Conservation (phyloP, 2,329 filamentous ascomycete genomes). For the Ceratocystis eucalypticola region DNA sequence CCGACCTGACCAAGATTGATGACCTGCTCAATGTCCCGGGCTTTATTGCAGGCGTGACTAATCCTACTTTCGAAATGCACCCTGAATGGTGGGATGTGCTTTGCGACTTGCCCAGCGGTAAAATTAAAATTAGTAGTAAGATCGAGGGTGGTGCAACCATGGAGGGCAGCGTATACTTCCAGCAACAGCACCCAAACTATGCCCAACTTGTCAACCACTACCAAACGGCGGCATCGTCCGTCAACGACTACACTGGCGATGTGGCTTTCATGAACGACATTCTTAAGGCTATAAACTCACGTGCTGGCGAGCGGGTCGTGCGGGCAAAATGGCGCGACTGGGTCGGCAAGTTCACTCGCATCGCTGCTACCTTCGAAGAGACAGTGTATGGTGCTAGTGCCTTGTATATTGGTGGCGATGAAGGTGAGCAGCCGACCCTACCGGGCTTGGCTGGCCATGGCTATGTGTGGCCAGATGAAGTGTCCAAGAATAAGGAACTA, state of each 20-base stretch:
- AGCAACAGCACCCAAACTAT: conserved; percentile 56
- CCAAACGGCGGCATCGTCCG: conserved; percentile 31
- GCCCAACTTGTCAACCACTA: conserved; percentile 32
- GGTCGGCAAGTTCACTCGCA: conserved; percentile 84
- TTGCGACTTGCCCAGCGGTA: conserved; percentile 80
- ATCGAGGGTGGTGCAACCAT: conserved; percentile 71
- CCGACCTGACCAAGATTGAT: conserved; percentile 93
- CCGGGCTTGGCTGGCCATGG: conserved; percentile 63
- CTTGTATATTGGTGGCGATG: conserved; percentile 69
- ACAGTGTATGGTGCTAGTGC: conserved; percentile 87
- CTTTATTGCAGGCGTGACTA: conserved; percentile 95
- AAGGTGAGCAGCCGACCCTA: conserved; percentile 45
- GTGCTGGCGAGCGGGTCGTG: conserved; percentile 81
- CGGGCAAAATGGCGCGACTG: conserved; percentile 88
- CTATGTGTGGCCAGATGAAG: conserved; percentile 86
- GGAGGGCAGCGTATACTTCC: conserved; percentile 77
- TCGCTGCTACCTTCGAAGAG: conserved; percentile 90
- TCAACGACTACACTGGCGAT: conserved; percentile 67
- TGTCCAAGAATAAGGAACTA: conserved; percentile 67
- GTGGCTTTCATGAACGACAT: conserved; percentile 79
- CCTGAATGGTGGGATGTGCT: conserved; percentile 97
- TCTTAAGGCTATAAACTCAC: conserved; percentile 64
- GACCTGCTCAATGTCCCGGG: conserved; percentile 90
- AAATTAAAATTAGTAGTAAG: conserved; percentile 84
- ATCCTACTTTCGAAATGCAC: conserved; percentile 88